Percentiles rank a stretch among this genome's conserved stretches.
phyloP scores from a whole-genome alignment of 2,329 filamentous ascomycete genomes.

The Corynespora cassiicola region DNA sequence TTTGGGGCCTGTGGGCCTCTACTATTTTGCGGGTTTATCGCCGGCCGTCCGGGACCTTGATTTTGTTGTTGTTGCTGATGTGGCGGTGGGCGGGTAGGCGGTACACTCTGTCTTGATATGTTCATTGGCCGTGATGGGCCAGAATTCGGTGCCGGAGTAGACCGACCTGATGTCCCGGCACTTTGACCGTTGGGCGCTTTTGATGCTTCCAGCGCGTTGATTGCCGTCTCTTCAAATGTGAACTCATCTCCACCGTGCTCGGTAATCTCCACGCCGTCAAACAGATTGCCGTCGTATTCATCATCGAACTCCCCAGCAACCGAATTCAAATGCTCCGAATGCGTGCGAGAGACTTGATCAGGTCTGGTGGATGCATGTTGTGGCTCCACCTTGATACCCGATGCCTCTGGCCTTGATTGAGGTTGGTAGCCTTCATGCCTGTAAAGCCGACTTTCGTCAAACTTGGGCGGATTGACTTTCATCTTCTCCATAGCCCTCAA shows the following conservation, averaged over 20 bases:
- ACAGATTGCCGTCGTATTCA: conserved; percentile 61
- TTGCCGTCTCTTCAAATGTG: conserved; percentile 26
- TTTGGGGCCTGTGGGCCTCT: conserved; percentile 34
- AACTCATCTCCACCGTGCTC: conserved; percentile 69
- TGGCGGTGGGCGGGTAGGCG: conserved; percentile 25
- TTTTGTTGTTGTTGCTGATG: conserved; percentile 35
- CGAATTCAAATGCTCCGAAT: conserved; percentile 42
- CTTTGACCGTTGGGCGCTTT: conserved; percentile 20
- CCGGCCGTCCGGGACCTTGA: conserved; percentile 24
- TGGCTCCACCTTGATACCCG: conserved; percentile 33
- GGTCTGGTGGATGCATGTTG: conserved; percentile 28
- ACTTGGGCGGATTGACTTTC: conserved; percentile 79
- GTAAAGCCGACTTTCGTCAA: conserved; percentile 80
- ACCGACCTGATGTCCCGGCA: conserved; percentile 25
- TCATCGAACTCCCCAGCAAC: conserved; percentile 57
- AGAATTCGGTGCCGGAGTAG: conserved; percentile 26
- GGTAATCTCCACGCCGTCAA: conserved; percentile 63
- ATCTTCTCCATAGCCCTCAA: conserved; percentile 88
- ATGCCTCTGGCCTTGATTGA: conserved; percentile 43
- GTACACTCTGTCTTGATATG: conserved; percentile 29
- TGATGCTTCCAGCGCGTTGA: conserved; percentile 17
- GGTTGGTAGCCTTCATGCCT: conserved; percentile 76
- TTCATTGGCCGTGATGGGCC: conserved; percentile 27
- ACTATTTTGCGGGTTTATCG: conserved; percentile 30
- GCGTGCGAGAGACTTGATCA: conserved; percentile 30